Base-by-base conservation (phyloP, 495 filamentous ascomycete species). In the Aspergillus homomorphus region DNA sequence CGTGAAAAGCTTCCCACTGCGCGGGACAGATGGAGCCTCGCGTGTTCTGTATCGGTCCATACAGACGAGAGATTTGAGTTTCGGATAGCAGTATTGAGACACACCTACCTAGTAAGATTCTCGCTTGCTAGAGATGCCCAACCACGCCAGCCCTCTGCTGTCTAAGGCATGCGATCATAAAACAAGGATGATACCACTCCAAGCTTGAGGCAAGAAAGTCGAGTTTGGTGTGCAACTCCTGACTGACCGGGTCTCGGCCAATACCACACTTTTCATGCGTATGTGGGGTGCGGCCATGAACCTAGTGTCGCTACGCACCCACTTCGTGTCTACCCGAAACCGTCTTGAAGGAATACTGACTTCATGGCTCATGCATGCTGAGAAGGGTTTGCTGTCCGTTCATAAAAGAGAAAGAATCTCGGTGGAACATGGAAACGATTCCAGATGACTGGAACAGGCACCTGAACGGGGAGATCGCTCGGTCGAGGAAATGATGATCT, bases 301-400 rank as follows among this genome's bases (percentile, higher is more conserved):
- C 44, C 30, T 62, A 56, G 38, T 57, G 51, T 61, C 24, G 6
- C 28, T 45, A 15, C 51, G 43, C 49, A 26, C 52, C 57, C 60
- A 60, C 60, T 59, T 62, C 58, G 64, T 61, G 60, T 62, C 56
- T 57, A 66, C 63, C 59, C 63, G 63, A 66, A 62, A 66, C 57
- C 41, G 48, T 59, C 54, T 59, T 44, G 28, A 55, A 38, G 26
- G 12, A 30, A 26, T 15, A 45, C 26, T 51, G 45, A 51, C 46
- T 26, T 23, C 46, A 50, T 28, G 26, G 26, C 26, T 28, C 26
- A 28, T 49, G 20, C 45, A 21, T 33, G n/a, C 28, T 23, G 19
- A 33, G 20, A 28, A 14, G 46, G 50, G 20, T 15, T 26, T 53
- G 8, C 30, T 33, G n/a, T 1, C 18, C 30, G 22, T 18, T 22